Base-by-base conservation (phyloP, 2,329 filamentous ascomycete species). In the Epichloe scottii region DNA sequence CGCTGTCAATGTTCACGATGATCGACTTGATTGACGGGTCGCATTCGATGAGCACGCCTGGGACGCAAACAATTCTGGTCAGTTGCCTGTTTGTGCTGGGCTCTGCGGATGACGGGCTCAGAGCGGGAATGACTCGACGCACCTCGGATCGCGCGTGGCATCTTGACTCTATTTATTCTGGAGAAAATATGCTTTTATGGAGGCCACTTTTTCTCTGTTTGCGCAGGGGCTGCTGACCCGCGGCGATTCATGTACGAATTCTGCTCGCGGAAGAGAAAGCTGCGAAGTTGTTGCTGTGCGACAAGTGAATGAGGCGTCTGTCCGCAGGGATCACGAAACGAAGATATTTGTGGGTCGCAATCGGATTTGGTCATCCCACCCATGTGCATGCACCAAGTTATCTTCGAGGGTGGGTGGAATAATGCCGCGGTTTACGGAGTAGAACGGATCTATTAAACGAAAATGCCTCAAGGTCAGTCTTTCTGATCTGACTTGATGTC, bases 11-110 rank as follows among this genome's bases (percentile, higher is more conserved):
- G 61, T 82, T 85, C 59, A 87, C 74, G 61, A 91, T 84, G 71
- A 90, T 89, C 56, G 87, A 85, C 68, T 89, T 90, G 75, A 91
- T 89, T 43, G 85, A 87, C n/a, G 87, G 84, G 64, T 91, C 87
- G 68, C 85, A 89, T 67, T 89, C 81, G 67, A 91, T 81, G 56
- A 91, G 76, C 30, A 87, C 82, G 55, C 86, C 86, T 79, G 51
- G 10, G 21, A 33, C 11, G 38, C 26, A 19, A 26, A 43, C 26
- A 19, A 37, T 51, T 23, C 37, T 45, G 43, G 56, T 56, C 45
- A 52, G 51, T 14, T 49, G 19, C 33, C 40, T 17, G 49, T 26
- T 7, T 40, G 26, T 15, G 37, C 10, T n/a, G 45, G 35, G 15
- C 8, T 17, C 15, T 2, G 39, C 17, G 19, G 10, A 11, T 17